These are phyloP conservation scores for Murraya paniculata DNA, from an alignment of 345 rosid species.

Conservation along the genomic window DNA sequence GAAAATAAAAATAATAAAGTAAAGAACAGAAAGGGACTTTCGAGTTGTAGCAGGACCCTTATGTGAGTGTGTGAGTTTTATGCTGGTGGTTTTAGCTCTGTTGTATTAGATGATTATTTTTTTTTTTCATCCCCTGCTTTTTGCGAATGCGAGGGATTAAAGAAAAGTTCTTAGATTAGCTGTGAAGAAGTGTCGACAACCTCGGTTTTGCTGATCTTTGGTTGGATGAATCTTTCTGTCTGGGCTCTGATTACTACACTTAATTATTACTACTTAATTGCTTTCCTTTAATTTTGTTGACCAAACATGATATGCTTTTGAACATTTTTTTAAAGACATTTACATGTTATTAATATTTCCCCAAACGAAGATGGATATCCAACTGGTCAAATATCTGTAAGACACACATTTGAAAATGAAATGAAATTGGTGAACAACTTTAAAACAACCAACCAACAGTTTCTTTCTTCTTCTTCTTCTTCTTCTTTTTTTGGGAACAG, in stretches of 20 bases:
- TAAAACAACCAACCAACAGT: no score
- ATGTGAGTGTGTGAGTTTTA: neutral
- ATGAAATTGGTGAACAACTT: neutral
- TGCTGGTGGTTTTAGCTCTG: neutral
- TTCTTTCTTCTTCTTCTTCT: no score
- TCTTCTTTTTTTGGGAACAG: no score
- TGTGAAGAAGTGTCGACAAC: conserved; percentile 11
- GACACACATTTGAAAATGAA: neutral
- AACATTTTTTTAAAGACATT: no score
- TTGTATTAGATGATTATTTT: neutral
- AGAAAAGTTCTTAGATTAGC: neutral
- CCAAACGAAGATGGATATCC: neutral
- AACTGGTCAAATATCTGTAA: neutral
- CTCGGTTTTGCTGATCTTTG: conserved; percentile 18
- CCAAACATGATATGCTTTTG: no score
- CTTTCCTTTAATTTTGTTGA: neutral
- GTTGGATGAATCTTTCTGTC: conserved; percentile 10
- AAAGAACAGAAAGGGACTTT: neutral
- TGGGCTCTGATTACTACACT: neutral
- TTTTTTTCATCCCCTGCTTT: neutral
- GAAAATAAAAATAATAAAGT: conserved; percentile 7
- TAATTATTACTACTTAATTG: conserved; percentile 4
- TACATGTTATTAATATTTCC: no score
- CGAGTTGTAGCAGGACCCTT: neutral
- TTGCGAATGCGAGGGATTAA: neutral